Base-by-base conservation (phyloP, 176 grass and related monocot species). In the Tuctoria greenei region DNA sequence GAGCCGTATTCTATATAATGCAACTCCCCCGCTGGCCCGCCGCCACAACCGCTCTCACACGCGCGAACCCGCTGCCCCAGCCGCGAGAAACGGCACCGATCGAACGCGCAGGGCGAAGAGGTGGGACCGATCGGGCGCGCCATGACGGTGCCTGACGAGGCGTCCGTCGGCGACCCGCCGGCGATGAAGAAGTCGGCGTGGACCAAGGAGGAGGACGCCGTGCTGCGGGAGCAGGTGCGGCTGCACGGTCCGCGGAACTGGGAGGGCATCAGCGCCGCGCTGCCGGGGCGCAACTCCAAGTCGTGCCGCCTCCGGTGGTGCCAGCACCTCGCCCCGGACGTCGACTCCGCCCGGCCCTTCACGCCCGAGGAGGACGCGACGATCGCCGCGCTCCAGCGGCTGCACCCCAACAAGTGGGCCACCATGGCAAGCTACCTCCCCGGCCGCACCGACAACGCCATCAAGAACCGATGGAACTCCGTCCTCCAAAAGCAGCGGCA, bases 391-490 rank as follows among this genome's bases (percentile, higher is more conserved):
- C 11, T 40, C 79, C 86, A 89, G 57, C 12, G 38, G 23, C 0
- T 9, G 39, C 58, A 69, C 62, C 81, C 86, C 51, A 96, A 85
- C 89, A 88, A 84, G 78, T 96, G 93, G 93, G 75, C 93, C 68
- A 92, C 87, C 64, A 96, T 96, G 80, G 86, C 93, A 13, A 35
- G 67, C n/a, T 81, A 82, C 65, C 79, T 97, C 65, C 83, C 79
- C 9, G 93, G 93, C 61, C 93, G 93, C 83, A 86, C 90, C n/a
- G 93, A 97, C 73, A 97, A 97, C 65, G 85, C 93, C 58, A 58
- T 97, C 80, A 97, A 97, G 80, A 97, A 97, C 59, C 90, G 89
- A 64, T 97, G 89, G 93, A 85, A 96, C 73, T 92, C 93, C 49
- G 84, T 88, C 58, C 93, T 97, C 40, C 55, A 73, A 61, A 77